Conservation (phyloP, 257 asterid species). For the Paraleonurus japonicus region DNA sequence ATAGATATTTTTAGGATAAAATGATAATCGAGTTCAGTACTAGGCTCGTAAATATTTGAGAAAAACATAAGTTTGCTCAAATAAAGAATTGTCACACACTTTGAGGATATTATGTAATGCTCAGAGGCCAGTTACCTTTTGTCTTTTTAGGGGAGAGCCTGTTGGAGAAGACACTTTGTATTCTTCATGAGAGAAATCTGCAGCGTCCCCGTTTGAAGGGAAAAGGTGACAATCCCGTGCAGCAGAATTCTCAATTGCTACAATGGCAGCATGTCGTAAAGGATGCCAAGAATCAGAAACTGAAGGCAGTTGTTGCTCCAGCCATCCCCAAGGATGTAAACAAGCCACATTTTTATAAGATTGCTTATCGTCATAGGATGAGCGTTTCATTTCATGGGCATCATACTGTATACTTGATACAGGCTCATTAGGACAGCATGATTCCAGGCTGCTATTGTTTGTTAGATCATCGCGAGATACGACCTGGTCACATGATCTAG, state of each 20-base stretch:
- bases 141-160: slow-evolving; percentile 55
- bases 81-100: background rate
- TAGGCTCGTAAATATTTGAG: no score
- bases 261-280: slow-evolving; percentile 81
- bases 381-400: background rate
- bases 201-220: slow-evolving; percentile 36
- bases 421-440: slow-evolving; percentile 25
- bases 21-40: no score
- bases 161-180: slow-evolving; percentile 29
- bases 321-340: slow-evolving; percentile 77
- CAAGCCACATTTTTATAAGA: slow-evolving; percentile 49
- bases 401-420: slow-evolving; percentile 12
- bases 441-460: slow-evolving; percentile 26
- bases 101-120: slow-evolving; percentile 11
- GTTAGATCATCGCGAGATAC: slow-evolving; percentile 24
- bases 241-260: slow-evolving; percentile 76
- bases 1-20: no score
- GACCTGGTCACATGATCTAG: slow-evolving; percentile 73
- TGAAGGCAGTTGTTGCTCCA: slow-evolving; percentile 36
- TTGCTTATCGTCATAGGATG: slow-evolving; percentile 24
- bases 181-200: slow-evolving; percentile 39
- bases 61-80: background rate
- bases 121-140: slow-evolving; percentile 35
- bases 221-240: slow-evolving; percentile 66
- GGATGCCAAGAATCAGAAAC: slow-evolving; percentile 63